These are phyloP conservation scores for Pythium diclinum DNA, from an alignment of 352 stramenopile species.

Conservation along the genomic window DNA sequence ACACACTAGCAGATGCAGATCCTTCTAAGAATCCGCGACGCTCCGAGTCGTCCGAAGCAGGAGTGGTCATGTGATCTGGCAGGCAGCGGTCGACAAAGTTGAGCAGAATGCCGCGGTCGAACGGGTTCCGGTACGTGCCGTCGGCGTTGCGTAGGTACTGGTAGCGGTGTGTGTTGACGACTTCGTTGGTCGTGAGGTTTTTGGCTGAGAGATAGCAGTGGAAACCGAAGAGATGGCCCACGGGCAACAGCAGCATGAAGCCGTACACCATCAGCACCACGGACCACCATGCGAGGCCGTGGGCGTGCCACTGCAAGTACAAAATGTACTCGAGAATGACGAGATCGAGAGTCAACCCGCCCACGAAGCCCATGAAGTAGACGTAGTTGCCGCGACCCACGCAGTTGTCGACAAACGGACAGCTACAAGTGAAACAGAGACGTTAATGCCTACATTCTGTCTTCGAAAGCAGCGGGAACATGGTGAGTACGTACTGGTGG, in stretches of 20 bases:
- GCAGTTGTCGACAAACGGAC: slow-evolving; percentile 98
- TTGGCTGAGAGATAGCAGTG: slow-evolving; percentile 70
- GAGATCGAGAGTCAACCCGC: slow-evolving; percentile 42
- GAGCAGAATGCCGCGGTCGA: slow-evolving; percentile 42
- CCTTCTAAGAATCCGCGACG: slow-evolving; percentile 9
- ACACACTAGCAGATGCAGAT: slow-evolving; percentile 13
- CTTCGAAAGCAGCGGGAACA: too few species aligned
- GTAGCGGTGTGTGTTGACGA: slow-evolving; percentile 70
- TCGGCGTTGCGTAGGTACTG: slow-evolving; percentile 37
- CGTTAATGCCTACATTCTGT: too few species aligned
- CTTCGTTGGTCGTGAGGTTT: slow-evolving; percentile 80
- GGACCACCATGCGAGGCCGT: slow-evolving; percentile 34
- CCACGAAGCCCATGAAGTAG: slow-evolving; percentile 66
- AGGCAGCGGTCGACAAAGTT: slow-evolving; percentile 50
- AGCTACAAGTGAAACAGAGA: slow-evolving; percentile 39
- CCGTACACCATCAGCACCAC: slow-evolving; percentile 45
- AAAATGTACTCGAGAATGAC: slow-evolving; percentile 57
- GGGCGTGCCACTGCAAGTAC: slow-evolving; percentile 49
- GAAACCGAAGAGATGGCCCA: slow-evolving; percentile 55
- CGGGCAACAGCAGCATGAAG: slow-evolving; percentile 42
- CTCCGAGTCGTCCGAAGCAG: neutral
- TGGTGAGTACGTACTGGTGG: slow-evolving; percentile 85
- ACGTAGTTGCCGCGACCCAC: slow-evolving; percentile 98
- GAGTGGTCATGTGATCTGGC: slow-evolving; percentile 14
- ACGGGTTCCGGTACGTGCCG: slow-evolving; percentile 37